Evolutionary conservation across 331 rosid species (phyloP), one percentile per base, ranked within the genome.

Genomic region (Malus hybrid): DNA sequence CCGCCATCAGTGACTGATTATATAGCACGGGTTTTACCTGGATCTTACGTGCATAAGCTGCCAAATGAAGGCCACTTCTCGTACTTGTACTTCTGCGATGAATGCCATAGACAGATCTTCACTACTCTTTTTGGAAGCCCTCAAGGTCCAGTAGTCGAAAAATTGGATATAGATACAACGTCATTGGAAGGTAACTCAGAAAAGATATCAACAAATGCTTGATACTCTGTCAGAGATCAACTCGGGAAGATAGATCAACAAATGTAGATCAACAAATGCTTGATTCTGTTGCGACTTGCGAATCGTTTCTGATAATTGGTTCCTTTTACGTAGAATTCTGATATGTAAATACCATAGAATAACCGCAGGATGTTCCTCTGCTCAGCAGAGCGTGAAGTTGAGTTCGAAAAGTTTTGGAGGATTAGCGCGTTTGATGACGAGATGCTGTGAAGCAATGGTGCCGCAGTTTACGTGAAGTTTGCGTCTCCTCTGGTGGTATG

Each of bases 21-120:
- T 42, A 74, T 91, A 68, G 82, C 74, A 42, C 87, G 96, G 75
- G 87, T 84, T 75, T 82, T 94, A 80, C 97, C 97, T 1, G 97
- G 82, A 67, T 89, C 95, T 26, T 65, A 74, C 19, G 77, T 92
- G 78, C 97, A 88, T 68, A 88, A 80, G 87, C 93, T 94, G 78
- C 94, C 90, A 73, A 91, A 85, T 18, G 99, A 91, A 85, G 99
- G 97, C 13, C 99, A 94, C 79, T 90, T 88, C 71, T 91, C 97
- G 50, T 91, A 85, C 86, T 86, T 88, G 84, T 88, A 82, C 73
- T 90, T 91, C 86, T 94, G 99, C 48, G 89, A 88, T 60, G 92
- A 90, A 66, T 94, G 97, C 75, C 99, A 91, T 8, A 86, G 80
- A 71, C 84, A 86, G 77, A 88, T 94, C 36, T 87, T 94, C 56